These are phyloP conservation scores for Carpinus viminea DNA, from an alignment of 306 rosid species.

Conservation along the genomic window DNA sequence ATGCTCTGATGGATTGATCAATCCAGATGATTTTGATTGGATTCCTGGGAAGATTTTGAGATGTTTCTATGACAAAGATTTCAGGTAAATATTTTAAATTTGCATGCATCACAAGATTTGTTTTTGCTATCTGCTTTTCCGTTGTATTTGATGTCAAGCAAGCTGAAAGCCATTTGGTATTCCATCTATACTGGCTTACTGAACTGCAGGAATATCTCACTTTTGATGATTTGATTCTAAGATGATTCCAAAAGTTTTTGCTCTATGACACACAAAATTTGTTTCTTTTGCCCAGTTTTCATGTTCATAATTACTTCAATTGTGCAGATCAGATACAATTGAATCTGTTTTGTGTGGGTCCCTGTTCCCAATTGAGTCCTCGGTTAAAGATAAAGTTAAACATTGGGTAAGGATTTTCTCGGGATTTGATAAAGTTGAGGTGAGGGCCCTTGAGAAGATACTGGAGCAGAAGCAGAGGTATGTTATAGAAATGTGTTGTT, in stretches of 20 bases:
- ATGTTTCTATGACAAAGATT: slow-evolving; percentile 94
- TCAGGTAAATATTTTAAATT: slow-evolving; percentile 58
- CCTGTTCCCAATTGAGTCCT: slow-evolving; percentile 72
- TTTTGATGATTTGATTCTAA: neutral
- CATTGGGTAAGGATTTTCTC: slow-evolving; percentile 81
- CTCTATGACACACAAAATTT: neutral
- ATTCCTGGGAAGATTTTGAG: slow-evolving; percentile 92
- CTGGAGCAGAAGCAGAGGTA: slow-evolving; percentile 98
- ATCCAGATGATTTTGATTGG: slow-evolving; percentile 68
- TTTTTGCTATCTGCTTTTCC: neutral
- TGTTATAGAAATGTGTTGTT: slow-evolving; percentile 19
- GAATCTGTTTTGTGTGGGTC: slow-evolving; percentile 78
- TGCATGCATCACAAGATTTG: slow-evolving; percentile 16
- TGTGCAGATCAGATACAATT: slow-evolving; percentile 86
- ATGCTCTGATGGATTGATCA: slow-evolving; percentile 44
- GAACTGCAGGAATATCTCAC: neutral
- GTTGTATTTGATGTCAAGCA: neutral
- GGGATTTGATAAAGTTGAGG: slow-evolving; percentile 85
- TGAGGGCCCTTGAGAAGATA: slow-evolving; percentile 94
- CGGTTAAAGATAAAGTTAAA: slow-evolving; percentile 65
- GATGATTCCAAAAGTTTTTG: neutral
- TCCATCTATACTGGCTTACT: neutral
- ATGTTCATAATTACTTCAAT: slow-evolving; percentile 22
- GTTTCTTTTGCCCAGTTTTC: slow-evolving; percentile 5
- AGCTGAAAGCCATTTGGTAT: neutral